Conservation (phyloP, 2,329 filamentous ascomycete species). For the Ascochyta rabiei region DNA sequence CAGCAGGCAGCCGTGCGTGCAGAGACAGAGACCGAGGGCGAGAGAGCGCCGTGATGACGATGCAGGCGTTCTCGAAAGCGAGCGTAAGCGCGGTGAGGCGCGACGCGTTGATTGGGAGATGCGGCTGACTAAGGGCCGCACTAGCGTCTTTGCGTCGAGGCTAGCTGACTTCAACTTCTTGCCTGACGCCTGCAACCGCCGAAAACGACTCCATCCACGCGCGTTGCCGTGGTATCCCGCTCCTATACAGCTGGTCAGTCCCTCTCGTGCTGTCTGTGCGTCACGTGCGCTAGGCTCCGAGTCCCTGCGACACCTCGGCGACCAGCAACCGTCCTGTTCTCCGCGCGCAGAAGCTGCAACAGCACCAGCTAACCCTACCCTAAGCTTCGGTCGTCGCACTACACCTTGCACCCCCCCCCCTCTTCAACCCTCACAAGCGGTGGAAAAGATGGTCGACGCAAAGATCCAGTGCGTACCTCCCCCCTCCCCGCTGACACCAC, state of each 20-base stretch:
- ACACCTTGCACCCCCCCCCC: not conserved
- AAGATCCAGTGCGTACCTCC: conserved; percentile 51
- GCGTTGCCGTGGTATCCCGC: conserved; percentile 38
- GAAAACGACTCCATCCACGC: conserved; percentile 32
- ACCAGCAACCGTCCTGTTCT: conserved; percentile 16
- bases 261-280: conserved; percentile 28
- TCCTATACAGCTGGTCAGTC: conserved; percentile 29
- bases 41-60: conserved; percentile 17
- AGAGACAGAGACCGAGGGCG: conserved; percentile 15
- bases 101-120: conserved; percentile 35
- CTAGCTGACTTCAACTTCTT: conserved; percentile 33
- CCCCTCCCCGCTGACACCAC: not conserved
- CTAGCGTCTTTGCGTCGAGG: conserved; percentile 5
- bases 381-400: conserved; percentile 6
- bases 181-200: conserved; percentile 27
- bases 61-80: conserved; percentile 10
- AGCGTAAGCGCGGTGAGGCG: conserved; percentile 28
- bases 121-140: conserved; percentile 2
- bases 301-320: conserved; percentile 16
- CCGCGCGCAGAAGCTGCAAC: conserved; percentile 27
- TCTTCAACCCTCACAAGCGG: not conserved
- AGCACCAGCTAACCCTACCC: conserved; percentile 28
- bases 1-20: conserved; percentile 26
- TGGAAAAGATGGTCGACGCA: conserved; percentile 44
- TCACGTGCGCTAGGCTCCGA: conserved; percentile 19